Evolutionary conservation across 2,329 filamentous ascomycete species (phyloP), one percentile per base, ranked within the genome.

Genomic region (Colletotrichum sp.): DNA sequence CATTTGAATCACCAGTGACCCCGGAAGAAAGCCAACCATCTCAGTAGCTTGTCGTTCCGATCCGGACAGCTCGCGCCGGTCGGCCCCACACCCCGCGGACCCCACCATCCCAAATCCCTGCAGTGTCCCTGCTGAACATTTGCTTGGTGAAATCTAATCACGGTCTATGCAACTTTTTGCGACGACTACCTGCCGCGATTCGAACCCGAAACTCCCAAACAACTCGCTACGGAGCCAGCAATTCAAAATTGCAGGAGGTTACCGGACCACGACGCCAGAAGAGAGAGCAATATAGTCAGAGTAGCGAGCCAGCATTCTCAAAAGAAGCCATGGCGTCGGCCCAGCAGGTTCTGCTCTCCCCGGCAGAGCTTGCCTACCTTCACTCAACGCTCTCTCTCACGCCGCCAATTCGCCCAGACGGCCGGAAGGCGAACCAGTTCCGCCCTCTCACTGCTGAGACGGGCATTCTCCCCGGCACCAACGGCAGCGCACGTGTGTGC

Each of bases 311-410:
- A 32, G 28, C 16, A 15, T 64, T 18, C 13, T 32, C n/a, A 32
- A 64, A 32, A 67, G 44, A 39, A 66, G 44, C 32, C 28, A 76
- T 76, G 75, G 71, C 75, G 48, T 75, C 75, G 36, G 89, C 85
- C 81, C 92, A 92, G 81, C 91, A 92, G 86, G 91, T 92, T 81
- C 93, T 95, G 80, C 93, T 99, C 85, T 98, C 96, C 70, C 96
- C 97, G 64, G 96, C 97, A 82, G 97, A 99, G 88, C 95, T 99
- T 81, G 96, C 96, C 80, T 99, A 98, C 88, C 92, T 99, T 68
- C 95, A 98, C 89, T 92, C 92, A 78, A 96, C 96, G 8, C 95
- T 99, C 82, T 91, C 93, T 9, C 93, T 96, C 76, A 87, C 86
- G 59, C 96, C 96, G 13, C 96, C 97, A 24, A 94, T 99, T 83